Evolutionary conservation across 306 rosid species (phyloP), one percentile per base, ranked within the genome.

Genomic region (Datisca glomerata): DNA sequence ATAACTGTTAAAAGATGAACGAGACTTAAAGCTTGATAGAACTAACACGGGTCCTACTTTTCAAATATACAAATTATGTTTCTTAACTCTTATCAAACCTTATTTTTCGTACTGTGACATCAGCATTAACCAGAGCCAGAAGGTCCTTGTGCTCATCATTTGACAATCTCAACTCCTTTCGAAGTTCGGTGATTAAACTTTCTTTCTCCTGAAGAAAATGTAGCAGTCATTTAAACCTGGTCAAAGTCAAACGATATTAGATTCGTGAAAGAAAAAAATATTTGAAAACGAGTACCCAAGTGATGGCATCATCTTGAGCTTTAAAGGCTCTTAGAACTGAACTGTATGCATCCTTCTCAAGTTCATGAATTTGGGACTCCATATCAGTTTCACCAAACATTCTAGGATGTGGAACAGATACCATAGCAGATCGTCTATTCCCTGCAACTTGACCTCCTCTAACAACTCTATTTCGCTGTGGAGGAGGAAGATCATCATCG

Each of bases 251-350:
- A 47, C 37, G 28, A 40, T 35, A 59, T 48, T 43, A 70, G 58
- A 66, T 36, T 53, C 20, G 24, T 24, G 44, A 66, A 78, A 58
- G 53, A 44, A 51, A 49, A 61, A 65, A 61, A 0, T 14, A 31
- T 12, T 18, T 35, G 19, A 8, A 36, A 40, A 68, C 47, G 61
- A 32, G 60, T 79, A 82, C 96, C 94, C 96, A 87, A 64, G 96
- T 79, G 76, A 87, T 79, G 77, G 78, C 85, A 79, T 87, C 96
- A 59, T 93, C 85, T 71, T 87, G 96, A 57, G 96, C 96, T 76
- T 87, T 82, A 65, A 87, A 87, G 76, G 96, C 96, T 62, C 94
- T 72, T 38, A 86, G 70, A 76, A 87, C 76, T 12, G 96, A 71
- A 69, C 85, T 76, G 70, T 87, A 87, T 42, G 96, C 96, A 67